Percentiles rank a stretch among this genome's conserved stretches.
Conservation (phyloP, 768 basidiomycete species). For the Rhodotorula babjevae region DNA sequence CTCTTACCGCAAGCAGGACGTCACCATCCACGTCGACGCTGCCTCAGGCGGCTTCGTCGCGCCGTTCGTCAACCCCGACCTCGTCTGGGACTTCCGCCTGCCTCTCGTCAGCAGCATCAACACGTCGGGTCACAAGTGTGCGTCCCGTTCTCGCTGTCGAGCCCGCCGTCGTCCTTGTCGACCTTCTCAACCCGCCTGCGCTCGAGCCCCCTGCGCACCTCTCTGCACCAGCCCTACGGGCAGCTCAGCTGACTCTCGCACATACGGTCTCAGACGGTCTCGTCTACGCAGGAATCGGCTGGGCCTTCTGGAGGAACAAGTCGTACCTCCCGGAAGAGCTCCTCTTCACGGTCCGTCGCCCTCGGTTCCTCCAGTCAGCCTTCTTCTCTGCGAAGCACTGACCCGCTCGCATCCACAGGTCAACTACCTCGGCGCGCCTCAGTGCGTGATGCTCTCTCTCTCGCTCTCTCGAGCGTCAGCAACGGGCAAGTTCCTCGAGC, state of each 20-base stretch:
- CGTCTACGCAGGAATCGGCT: constrained; percentile 45
- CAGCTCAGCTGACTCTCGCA: constrained; percentile 41
- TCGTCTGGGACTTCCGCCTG: constrained; percentile 47
- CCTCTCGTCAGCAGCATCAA: constrained; percentile 48
- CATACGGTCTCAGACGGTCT: constrained; percentile 42
- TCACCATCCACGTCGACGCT: constrained; percentile 44
- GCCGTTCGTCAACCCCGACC: constrained; percentile 42
- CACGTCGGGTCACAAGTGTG: constrained; percentile 41
- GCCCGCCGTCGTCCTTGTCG: too few species aligned
- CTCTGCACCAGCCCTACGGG: too few species aligned
- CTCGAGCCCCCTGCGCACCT: too few species aligned
- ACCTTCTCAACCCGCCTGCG: too few species aligned
- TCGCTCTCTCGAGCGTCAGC: too few species aligned
- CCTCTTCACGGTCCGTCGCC: constrained; percentile 42
- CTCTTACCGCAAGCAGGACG: constrained; percentile 19
- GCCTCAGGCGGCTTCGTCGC: constrained; percentile 41
- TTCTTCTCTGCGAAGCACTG: too few species aligned
- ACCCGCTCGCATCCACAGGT: neutral
- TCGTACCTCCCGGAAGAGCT: constrained; percentile 46
- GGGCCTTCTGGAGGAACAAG: constrained; percentile 45
- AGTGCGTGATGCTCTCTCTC: neutral
- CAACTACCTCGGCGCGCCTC: constrained; percentile 25
- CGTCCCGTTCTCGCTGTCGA: too few species aligned
- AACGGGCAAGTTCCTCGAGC: too few species aligned
- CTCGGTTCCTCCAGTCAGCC: too few species aligned